phyloP scores from a whole-genome alignment of 169 alveolate genomes.

The Besnoitia besnoiti region DNA sequence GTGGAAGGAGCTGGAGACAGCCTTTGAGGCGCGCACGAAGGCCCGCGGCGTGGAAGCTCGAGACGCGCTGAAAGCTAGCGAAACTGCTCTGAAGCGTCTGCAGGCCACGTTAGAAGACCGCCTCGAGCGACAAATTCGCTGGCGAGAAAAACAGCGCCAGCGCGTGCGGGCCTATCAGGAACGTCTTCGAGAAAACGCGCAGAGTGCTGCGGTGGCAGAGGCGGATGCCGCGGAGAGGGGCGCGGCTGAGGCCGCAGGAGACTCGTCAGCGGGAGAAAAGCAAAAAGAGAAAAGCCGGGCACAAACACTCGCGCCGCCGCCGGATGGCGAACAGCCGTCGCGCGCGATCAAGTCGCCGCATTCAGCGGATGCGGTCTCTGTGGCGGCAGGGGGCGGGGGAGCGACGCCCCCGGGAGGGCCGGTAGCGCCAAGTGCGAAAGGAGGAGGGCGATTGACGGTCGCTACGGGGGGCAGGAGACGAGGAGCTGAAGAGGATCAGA shows the following conservation, averaged over 20 bases:
- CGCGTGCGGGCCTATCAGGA: background rate
- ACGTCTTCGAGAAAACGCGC: background rate
- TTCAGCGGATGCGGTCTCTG: background rate
- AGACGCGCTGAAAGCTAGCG: background rate
- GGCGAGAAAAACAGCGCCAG: background rate
- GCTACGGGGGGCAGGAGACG: background rate
- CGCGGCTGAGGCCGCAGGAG: background rate
- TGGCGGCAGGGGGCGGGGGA: no score
- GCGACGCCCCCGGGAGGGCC: no score
- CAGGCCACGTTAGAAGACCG: background rate
- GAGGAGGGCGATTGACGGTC: background rate
- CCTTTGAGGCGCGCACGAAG: background rate
- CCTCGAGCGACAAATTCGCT: background rate
- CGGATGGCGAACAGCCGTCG: no score
- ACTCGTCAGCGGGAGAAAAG: background rate
- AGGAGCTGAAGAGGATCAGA: background rate
- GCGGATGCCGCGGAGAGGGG: background rate
- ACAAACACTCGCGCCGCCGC: background rate
- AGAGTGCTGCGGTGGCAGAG: background rate
- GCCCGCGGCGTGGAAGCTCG: background rate
- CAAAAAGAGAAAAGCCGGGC: background rate
- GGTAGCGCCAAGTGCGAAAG: background rate
- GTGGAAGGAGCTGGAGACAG: background rate
- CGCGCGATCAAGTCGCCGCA: background rate
- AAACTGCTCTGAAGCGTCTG: background rate